phyloP scores from a whole-genome alignment of 2,329 filamentous ascomycete genomes.

The Cladosporium halotolerans region DNA sequence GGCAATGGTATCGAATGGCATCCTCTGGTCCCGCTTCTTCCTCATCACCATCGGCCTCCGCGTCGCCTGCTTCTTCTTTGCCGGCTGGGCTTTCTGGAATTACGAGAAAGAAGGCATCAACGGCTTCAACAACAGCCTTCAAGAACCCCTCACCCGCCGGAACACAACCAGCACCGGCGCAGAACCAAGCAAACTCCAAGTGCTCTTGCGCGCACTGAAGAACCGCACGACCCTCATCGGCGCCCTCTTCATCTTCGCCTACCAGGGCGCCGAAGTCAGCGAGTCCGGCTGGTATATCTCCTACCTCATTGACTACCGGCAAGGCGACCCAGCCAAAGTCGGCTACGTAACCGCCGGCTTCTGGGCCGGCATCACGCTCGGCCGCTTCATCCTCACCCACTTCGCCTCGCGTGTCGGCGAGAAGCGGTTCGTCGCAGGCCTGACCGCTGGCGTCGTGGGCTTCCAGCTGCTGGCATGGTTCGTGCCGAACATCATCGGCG shows the following conservation, averaged over 20 bases:
- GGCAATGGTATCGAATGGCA: slow-evolving; percentile 56
- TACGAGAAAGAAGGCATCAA: slow-evolving; percentile 58
- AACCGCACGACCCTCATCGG: slow-evolving; percentile 62
- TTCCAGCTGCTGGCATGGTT: slow-evolving; percentile 76
- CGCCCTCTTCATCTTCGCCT: slow-evolving; percentile 76
- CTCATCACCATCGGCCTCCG: slow-evolving; percentile 57
- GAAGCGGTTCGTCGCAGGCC: slow-evolving; percentile 58
- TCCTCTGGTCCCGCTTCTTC: slow-evolving; percentile 68
- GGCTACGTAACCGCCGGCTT: slow-evolving; percentile 72
- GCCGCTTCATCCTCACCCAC: slow-evolving; percentile 62
- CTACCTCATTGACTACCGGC: slow-evolving; percentile 67
- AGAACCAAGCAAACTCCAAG: slow-evolving; percentile 44
- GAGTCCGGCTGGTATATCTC: slow-evolving; percentile 84
- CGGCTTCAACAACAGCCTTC: slow-evolving; percentile 39
- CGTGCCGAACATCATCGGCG: slow-evolving; percentile 66
- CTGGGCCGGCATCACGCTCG: slow-evolving; percentile 46
- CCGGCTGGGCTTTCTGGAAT: slow-evolving; percentile 61
- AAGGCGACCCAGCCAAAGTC: slow-evolving; percentile 62
- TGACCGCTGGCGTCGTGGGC: slow-evolving; percentile 54
- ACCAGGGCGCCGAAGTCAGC: slow-evolving; percentile 78
- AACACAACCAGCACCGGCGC: slow-evolving; percentile 17
- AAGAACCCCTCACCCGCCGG: slow-evolving; percentile 38
- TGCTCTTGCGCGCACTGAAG: slow-evolving; percentile 45
- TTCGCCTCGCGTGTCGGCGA: slow-evolving; percentile 64
- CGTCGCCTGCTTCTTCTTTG: slow-evolving; percentile 50